phyloP scores from a whole-genome alignment of 1,284 basidiomycete species.

The Melanopsichium pennsylvanicum region DNA sequence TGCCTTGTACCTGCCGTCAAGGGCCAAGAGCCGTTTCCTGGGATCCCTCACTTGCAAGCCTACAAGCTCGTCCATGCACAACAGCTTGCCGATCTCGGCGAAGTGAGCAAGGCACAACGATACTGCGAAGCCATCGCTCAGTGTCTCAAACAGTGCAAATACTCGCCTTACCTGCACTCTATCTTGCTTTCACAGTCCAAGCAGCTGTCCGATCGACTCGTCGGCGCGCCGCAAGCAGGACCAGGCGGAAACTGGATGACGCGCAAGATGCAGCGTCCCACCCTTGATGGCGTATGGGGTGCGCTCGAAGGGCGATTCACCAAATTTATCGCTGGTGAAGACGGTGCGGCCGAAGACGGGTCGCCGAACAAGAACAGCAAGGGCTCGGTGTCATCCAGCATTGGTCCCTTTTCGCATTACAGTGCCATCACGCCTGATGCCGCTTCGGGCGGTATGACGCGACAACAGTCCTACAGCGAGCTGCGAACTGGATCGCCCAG shows the following conservation, averaged over 20 bases:
- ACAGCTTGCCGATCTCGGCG: constrained; percentile 71
- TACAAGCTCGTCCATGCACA: constrained; percentile 85
- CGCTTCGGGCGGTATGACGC: constrained; percentile 62
- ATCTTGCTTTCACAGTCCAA: constrained; percentile 80
- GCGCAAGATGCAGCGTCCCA: constrained; percentile 75
- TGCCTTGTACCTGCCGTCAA: constrained; percentile 78
- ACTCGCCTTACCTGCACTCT: constrained; percentile 76
- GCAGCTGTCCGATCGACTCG: constrained; percentile 81
- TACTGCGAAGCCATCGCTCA: constrained; percentile 91
- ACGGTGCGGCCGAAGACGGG: constrained; percentile 63
- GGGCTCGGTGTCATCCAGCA: constrained; percentile 29
- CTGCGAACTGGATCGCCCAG: constrained; percentile 29
- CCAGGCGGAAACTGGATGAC: constrained; percentile 72
- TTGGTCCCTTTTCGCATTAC: constrained; percentile 91
- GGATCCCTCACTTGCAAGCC: constrained; percentile 85
- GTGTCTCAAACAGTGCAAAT: constrained; percentile 71
- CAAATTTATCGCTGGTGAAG: constrained; percentile 84
- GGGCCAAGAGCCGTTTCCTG: constrained; percentile 83
- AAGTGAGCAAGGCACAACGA: constrained; percentile 63
- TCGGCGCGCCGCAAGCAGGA: constrained; percentile 73
- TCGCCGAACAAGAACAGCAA: constrained; percentile 64
- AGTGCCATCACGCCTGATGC: constrained; percentile 85
- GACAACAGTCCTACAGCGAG: constrained; percentile 61
- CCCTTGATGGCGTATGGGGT: constrained; percentile 87
- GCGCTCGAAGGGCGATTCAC: constrained; percentile 94